These are phyloP conservation scores for Metarhizium brunneum DNA, from an alignment of 2,329 filamentous ascomycete species.

Conservation along the genomic window DNA sequence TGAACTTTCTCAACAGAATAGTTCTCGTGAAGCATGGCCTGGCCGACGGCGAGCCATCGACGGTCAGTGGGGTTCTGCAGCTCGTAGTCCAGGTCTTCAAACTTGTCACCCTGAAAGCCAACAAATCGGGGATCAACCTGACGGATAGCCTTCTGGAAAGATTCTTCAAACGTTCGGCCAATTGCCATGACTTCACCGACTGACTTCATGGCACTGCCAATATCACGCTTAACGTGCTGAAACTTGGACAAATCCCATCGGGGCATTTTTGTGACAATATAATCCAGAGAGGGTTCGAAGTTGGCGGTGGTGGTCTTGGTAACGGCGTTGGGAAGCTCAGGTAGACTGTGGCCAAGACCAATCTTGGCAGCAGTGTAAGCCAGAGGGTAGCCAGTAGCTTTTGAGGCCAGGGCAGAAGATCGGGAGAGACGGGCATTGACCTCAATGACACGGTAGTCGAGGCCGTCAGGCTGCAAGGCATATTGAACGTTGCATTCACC, in stretches of 20 bases:
- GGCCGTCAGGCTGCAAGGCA: conserved; percentile 87
- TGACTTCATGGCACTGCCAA: conserved; percentile 97
- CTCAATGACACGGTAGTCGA: conserved; percentile 98
- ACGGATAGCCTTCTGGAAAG: conserved; percentile 96
- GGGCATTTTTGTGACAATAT: conserved; percentile 97
- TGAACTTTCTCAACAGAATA: conserved; percentile 90
- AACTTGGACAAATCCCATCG: conserved; percentile 98
- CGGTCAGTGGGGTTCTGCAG: conserved; percentile 91
- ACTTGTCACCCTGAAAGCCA: conserved; percentile 92
- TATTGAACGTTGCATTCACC: conserved; percentile 99
- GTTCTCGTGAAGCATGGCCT: conserved; percentile 94
- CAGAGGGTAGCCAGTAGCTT: conserved; percentile 94
- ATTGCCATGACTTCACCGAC: conserved; percentile 99
- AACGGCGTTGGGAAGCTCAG: conserved; percentile 93
- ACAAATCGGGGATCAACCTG: conserved; percentile 89
- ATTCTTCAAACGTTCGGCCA: conserved; percentile 95
- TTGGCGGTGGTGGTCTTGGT: conserved; percentile 98
- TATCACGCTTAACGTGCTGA: conserved; percentile 95
- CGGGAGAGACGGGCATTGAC: conserved; percentile 97
- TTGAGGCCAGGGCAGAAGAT: conserved; percentile 92
- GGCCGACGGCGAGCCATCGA: conserved; percentile 92
- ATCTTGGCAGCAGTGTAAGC: conserved; percentile 98
- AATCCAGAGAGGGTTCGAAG: conserved; percentile 95
- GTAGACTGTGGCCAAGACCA: conserved; percentile 87
- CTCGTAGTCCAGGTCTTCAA: conserved; percentile 84